These are phyloP conservation scores for Nigrospora osmanthi DNA, from an alignment of 2,329 filamentous ascomycete genomes.

Conservation along the genomic window DNA sequence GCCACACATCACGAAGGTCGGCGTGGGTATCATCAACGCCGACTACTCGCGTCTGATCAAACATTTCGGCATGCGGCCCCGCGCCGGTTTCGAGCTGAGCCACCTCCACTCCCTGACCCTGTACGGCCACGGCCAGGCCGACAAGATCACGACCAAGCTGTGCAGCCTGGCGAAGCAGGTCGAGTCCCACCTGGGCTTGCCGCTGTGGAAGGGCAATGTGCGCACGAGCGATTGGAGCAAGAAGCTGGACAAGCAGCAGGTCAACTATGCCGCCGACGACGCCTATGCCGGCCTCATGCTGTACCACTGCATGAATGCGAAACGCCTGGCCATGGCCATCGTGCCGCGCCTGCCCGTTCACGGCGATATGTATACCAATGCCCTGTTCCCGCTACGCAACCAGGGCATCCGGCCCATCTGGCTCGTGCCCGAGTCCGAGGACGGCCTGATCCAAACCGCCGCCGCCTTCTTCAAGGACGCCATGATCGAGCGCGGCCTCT, in stretches of 20 bases:
- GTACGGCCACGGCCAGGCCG: conserved; percentile 1
- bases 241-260: conserved; percentile 8
- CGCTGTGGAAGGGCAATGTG: conserved; percentile 11
- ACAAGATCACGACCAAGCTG: conserved; percentile 8
- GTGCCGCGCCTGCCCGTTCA: conserved; percentile 10
- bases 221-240: conserved; percentile 13
- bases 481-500: neutral
- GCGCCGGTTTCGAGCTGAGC: conserved; percentile 16
- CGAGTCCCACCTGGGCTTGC: conserved; percentile 12
- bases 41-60: conserved; percentile 11
- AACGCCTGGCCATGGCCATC: conserved; percentile 11
- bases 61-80: conserved; percentile 11
- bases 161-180: conserved; percentile 9
- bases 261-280: conserved; percentile 14
- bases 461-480: neutral
- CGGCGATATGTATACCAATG: conserved; percentile 6
- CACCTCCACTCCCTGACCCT: conserved; percentile 12
- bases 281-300: conserved; percentile 19
- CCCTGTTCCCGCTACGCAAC: conserved; percentile 4
- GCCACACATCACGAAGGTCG: conserved; percentile 12
- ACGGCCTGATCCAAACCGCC: neutral
- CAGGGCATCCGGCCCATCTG: neutral
- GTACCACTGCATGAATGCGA: conserved; percentile 16
- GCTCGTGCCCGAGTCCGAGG: neutral
- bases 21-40: conserved; percentile 11